Evolutionary conservation across 1,139 yeast species (phyloP), one percentile per base, ranked within the genome.

Genomic region (Diutina mesorugosa): DNA sequence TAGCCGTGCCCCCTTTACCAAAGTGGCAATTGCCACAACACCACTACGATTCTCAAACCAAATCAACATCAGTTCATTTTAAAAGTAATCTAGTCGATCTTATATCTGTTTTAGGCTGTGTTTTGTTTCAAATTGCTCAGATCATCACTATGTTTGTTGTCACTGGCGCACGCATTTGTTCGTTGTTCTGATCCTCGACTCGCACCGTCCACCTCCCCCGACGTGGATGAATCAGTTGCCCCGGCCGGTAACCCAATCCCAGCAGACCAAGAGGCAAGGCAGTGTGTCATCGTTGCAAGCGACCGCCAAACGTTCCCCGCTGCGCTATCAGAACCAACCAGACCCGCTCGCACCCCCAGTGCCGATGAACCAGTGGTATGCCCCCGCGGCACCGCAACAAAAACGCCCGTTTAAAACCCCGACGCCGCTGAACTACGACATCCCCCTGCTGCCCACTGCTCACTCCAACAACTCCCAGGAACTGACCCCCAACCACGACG

Each of bases 331-430:
- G 6, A 9, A 35, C 41, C 50, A 32, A 8, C 10, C 45, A 26
- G 26, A 38, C n/a, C 29, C 45, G n/a, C 16, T 14, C 53, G 18
- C 53, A 4, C 41, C 6, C 45, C 28, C 45, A 6, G 45, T 7
- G 21, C 29, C 32, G 53, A 50, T 50, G 45, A 32, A 32, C 18
- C 32, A 30, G 35, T 32, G 41, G 53, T 32, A 32, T 30, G 53
- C 53, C 53, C 53, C 53, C 4, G 29, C 41, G 14, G 53, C 53
- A n/a, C 53, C 45, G 21, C 45, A n/a, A 38, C 14, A 16, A 29
- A 50, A 50, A 32, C 53, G 53, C 32, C 45, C 41, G 41, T 50
- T 50, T n/a, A 50, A 50, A 21, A 50, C 53, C 7, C 53, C 45
- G 9, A 50, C 53, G n/a, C 53, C 53, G 10, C 53, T n/a, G 28